Evolutionary conservation across 2,329 filamentous ascomycete genomes (phyloP).

Genomic region (Bipolaris oryzae): DNA sequence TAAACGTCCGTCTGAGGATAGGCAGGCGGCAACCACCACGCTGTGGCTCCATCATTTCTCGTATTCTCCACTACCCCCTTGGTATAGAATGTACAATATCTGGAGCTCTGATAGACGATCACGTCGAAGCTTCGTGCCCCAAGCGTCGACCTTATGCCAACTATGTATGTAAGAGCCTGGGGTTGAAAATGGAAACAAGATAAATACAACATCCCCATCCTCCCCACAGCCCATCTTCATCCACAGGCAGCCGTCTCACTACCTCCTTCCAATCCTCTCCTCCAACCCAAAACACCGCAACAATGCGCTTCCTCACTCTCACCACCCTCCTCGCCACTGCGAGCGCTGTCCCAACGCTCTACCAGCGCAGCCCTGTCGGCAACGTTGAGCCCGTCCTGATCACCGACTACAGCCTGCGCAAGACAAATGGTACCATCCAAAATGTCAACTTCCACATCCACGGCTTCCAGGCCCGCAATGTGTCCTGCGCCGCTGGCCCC

Average conservation of each 20-base stretch:
- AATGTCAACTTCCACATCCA: slow-evolving; percentile 29
- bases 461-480: slow-evolving; percentile 21
- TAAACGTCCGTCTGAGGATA: too few species aligned
- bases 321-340: slow-evolving; percentile 27
- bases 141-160: neutral
- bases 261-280: slow-evolving; percentile 2
- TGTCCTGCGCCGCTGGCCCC: slow-evolving; percentile 18
- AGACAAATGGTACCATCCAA: slow-evolving; percentile 25
- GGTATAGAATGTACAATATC: neutral
- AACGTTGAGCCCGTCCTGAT: slow-evolving; percentile 31
- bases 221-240: neutral
- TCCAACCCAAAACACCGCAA: neutral
- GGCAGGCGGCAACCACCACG: neutral
- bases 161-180: neutral
- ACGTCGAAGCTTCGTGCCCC: neutral
- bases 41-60: neutral
- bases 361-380: slow-evolving; percentile 7
- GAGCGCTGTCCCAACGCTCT: slow-evolving; percentile 24
- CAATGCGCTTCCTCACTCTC: slow-evolving; percentile 30
- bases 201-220: neutral
- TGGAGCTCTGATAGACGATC: neutral
- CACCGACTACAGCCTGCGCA: slow-evolving; percentile 27
- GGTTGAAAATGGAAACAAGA: too few species aligned
- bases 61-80: neutral
- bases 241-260: neutral